phyloP scores from a whole-genome alignment of 345 rosid species.

The Syzygium grande region DNA sequence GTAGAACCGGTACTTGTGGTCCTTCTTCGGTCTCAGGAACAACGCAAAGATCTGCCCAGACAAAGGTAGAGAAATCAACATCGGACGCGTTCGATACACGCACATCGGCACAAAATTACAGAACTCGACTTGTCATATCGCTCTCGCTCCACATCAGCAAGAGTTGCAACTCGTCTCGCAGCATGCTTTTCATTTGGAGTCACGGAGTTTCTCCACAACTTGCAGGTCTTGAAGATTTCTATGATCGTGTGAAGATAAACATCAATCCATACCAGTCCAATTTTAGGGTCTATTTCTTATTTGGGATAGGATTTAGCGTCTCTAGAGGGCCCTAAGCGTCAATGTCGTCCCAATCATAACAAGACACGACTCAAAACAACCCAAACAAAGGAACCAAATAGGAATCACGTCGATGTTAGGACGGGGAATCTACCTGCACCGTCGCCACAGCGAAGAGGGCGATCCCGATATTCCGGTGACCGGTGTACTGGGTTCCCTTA shows the following conservation, averaged over 20 bases:
- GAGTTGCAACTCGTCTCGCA: not conserved
- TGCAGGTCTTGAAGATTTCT: not conserved
- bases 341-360: not conserved
- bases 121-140: not conserved
- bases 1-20: conserved; percentile 61
- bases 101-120: not conserved
- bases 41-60: conserved; percentile 35
- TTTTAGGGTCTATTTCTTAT: not conserved
- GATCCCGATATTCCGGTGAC: conserved; percentile 67
- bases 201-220: not conserved
- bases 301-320: not conserved
- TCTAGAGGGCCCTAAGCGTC: not conserved
- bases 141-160: not conserved
- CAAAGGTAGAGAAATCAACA: not conserved
- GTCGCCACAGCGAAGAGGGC: conserved; percentile 64
- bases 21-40: conserved; percentile 75
- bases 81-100: not conserved
- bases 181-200: not conserved
- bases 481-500: conserved; percentile 14
- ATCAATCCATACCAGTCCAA: not conserved
- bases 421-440: conserved; percentile 41
- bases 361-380: not conserved
- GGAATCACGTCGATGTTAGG: not conserved
- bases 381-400: not conserved
- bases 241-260: not conserved